phyloP scores from a whole-genome alignment of 371 early-diverging fungal genomes.

The Mortierella sp. region DNA sequence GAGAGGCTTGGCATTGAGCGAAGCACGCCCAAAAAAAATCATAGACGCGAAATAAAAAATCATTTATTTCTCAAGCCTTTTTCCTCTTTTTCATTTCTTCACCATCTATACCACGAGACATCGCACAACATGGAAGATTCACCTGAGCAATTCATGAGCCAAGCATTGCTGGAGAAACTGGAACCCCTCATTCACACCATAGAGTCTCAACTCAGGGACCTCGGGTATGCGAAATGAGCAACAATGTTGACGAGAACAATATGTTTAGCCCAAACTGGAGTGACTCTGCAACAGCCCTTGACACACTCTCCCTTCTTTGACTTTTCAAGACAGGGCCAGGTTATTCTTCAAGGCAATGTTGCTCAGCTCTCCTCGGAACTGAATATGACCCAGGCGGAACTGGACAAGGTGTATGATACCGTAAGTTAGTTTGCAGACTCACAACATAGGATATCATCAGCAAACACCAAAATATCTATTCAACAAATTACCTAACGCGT shows the following conservation, averaged over 20 bases:
- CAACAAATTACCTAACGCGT: neutral
- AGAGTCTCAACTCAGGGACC: constrained; percentile 48
- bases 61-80: neutral
- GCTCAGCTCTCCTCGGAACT: constrained; percentile 39
- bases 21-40: neutral
- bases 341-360: constrained; percentile 36
- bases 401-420: constrained; percentile 49
- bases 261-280: neutral
- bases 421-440: constrained; percentile 24
- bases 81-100: neutral
- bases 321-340: constrained; percentile 41
- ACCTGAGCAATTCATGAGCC: constrained; percentile 32
- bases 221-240: constrained; percentile 31
- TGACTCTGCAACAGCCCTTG: neutral
- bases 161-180: constrained; percentile 43
- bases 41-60: constrained; percentile 8
- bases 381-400: constrained; percentile 31
- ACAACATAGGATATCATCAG: neutral
- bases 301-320: neutral
- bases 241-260: neutral
- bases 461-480: neutral
- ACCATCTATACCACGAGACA: neutral
- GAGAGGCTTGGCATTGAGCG: neutral
- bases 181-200: constrained; percentile 44
- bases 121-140: constrained; percentile 16